phyloP scores from a whole-genome alignment of 495 filamentous ascomycete genomes.

The Chaetomium cochliodes region DNA sequence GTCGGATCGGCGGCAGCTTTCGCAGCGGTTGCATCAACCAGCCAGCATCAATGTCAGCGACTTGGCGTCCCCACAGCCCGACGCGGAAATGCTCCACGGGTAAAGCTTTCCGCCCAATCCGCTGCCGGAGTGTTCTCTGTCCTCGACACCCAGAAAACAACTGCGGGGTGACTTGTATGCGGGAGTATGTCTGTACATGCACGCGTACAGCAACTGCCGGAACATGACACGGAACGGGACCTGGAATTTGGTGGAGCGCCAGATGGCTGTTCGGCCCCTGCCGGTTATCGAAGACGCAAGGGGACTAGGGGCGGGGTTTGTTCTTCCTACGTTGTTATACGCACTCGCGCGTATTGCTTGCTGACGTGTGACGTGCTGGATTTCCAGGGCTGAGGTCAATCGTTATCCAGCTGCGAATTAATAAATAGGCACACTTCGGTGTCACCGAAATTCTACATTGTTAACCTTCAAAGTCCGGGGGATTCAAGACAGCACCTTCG shows the following conservation, averaged over 20 bases:
- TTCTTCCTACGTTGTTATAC: too few relatives aligned
- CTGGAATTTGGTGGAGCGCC: not conserved
- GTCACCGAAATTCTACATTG: not conserved
- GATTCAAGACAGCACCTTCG: not conserved
- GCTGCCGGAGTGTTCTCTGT: not conserved
- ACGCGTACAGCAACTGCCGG: not conserved
- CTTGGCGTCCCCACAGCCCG: not conserved
- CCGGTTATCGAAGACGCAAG: not conserved
- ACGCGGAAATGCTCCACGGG: not conserved
- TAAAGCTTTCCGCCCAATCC: slow-evolving; percentile 16
- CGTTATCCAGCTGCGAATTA: too few relatives aligned
- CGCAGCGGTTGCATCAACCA: too few relatives aligned
- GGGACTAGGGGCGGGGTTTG: too few relatives aligned
- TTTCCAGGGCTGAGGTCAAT: too few relatives aligned
- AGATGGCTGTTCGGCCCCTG: not conserved
- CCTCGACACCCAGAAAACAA: too few relatives aligned
- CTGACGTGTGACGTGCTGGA: too few relatives aligned
- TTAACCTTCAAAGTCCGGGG: not conserved
- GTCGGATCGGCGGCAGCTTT: too few relatives aligned
- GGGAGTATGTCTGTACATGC: too few relatives aligned
- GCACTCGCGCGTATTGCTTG: too few relatives aligned
- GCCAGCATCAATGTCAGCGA: not conserved
- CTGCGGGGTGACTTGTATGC: not conserved
- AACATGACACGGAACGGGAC: not conserved
- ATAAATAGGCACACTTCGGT: too few relatives aligned